A percentile compares a stretch with the other conserved stretches of the same genome.
These are phyloP conservation scores for Backusella australiensis DNA, from an alignment of 192 early-diverging fungal species.

Conservation along the genomic window DNA sequence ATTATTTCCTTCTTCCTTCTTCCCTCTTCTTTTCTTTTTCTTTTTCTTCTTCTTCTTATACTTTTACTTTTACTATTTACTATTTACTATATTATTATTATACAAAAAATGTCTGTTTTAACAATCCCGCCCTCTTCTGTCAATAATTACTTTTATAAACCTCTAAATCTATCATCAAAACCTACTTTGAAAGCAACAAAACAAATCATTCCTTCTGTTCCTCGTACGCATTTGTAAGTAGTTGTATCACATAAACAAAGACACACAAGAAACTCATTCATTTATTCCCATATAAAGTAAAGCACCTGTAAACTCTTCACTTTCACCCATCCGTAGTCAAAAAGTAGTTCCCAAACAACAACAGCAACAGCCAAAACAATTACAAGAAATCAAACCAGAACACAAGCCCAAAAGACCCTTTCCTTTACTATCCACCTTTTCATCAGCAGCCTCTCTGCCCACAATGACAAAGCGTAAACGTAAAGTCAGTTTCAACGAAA, in stretches of 20 bases:
- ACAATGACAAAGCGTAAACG: background rate
- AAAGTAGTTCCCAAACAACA: background rate
- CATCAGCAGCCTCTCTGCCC: background rate
- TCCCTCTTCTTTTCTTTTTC: too few species aligned
- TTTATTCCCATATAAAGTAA: background rate
- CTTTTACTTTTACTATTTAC: background rate
- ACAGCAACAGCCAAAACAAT: background rate
- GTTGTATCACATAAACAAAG: background rate
- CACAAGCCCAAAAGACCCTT: constrained; percentile 5
- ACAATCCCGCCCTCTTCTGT: background rate
- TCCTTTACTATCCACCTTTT: background rate
- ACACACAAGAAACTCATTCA: background rate
- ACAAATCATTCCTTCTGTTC: constrained; percentile 9
- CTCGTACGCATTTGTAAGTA: constrained; percentile 7
- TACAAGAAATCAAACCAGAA: background rate
- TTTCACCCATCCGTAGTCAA: background rate
- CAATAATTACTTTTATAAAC: background rate
- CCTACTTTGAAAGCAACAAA: background rate
- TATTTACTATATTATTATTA: background rate
- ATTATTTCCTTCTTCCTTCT: background rate
- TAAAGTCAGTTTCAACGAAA: constrained; percentile 6
- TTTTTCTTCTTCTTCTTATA: background rate
- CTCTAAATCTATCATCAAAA: constrained; percentile 1
- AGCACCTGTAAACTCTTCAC: background rate
- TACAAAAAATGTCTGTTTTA: background rate